A percentile compares a stretch with the other conserved stretches of the same genome.
Conservation (phyloP, 495 filamentous ascomycete species). For the Penicillium silybi region DNA sequence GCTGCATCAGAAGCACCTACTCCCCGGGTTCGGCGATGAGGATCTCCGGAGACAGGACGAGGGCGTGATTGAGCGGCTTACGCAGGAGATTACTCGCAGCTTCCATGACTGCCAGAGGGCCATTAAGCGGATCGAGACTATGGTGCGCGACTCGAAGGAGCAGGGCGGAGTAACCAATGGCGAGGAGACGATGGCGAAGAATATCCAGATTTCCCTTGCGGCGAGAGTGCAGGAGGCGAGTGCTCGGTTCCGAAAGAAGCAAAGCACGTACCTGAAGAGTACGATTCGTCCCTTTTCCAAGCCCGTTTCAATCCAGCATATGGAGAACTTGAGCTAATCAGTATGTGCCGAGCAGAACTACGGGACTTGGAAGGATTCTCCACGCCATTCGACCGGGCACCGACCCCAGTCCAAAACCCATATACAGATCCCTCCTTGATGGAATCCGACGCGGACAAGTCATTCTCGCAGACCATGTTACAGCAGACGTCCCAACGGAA, state of each 20-base stretch:
- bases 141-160: slow-evolving; percentile 72
- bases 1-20: slow-evolving; percentile 92
- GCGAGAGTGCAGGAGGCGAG: slow-evolving; percentile 88
- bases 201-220: slow-evolving; percentile 88
- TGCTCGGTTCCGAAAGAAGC: slow-evolving; percentile 90
- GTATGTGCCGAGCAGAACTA: slow-evolving; percentile 57
- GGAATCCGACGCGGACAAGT: slow-evolving; percentile 87
- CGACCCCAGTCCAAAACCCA: slow-evolving; percentile 61
- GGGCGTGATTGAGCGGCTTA: slow-evolving; percentile 81
- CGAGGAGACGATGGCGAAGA: slow-evolving; percentile 93
- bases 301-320: neutral
- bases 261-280: slow-evolving; percentile 96
- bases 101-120: slow-evolving; percentile 88
- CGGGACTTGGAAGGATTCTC: slow-evolving; percentile 68
- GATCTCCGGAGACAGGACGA: slow-evolving; percentile 79
- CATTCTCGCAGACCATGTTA: slow-evolving; percentile 84
- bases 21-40: slow-evolving; percentile 96
- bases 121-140: slow-evolving; percentile 79
- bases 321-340: slow-evolving; percentile 5
- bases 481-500: slow-evolving; percentile 67
- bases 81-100: slow-evolving; percentile 78
- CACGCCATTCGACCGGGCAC: slow-evolving; percentile 57
- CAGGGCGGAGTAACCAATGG: slow-evolving; percentile 65
- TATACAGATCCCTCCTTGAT: slow-evolving; percentile 77
- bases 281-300: slow-evolving; percentile 15